Percentiles rank a stretch among this genome's conserved stretches.
These are phyloP conservation scores for Solanum virginianum DNA, from an alignment of 257 asterid genomes.

Conservation along the genomic window DNA sequence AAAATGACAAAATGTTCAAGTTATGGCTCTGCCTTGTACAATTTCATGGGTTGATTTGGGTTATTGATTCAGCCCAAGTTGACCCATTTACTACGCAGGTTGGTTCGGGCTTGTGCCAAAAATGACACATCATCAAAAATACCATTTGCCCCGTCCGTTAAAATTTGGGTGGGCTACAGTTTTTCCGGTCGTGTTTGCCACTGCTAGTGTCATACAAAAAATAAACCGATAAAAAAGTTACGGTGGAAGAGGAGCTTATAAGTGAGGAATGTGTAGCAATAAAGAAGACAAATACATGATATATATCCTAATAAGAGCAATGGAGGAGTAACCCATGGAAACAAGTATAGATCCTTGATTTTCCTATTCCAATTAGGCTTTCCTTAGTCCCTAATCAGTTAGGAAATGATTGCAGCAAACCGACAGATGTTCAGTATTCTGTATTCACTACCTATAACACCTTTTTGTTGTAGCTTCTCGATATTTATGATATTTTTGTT, in stretches of 20 bases:
- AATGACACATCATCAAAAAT: background rate
- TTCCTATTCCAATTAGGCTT: background rate
- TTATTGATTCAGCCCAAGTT: background rate
- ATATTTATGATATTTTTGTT: background rate
- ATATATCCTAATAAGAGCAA: background rate
- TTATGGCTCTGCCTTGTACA: background rate
- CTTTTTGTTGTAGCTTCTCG: background rate
- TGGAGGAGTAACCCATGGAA: background rate
- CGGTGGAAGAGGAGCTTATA: background rate
- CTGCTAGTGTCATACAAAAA: background rate
- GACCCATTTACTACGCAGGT: background rate
- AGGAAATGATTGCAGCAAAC: background rate
- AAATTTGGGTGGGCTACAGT: background rate
- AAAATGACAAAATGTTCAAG: background rate
- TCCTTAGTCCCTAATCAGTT: background rate
- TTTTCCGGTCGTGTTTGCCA: background rate
- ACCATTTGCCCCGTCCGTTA: background rate
- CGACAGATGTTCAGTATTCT: background rate
- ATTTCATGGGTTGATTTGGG: background rate
- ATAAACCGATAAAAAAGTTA: background rate
- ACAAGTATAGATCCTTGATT: background rate
- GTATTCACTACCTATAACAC: background rate
- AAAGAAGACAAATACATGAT: background rate
- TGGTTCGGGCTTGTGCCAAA: background rate
- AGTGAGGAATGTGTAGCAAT: background rate